phyloP scores from a whole-genome alignment of 2,329 filamentous ascomycete genomes.

The Cladobotryum mycophilum region DNA sequence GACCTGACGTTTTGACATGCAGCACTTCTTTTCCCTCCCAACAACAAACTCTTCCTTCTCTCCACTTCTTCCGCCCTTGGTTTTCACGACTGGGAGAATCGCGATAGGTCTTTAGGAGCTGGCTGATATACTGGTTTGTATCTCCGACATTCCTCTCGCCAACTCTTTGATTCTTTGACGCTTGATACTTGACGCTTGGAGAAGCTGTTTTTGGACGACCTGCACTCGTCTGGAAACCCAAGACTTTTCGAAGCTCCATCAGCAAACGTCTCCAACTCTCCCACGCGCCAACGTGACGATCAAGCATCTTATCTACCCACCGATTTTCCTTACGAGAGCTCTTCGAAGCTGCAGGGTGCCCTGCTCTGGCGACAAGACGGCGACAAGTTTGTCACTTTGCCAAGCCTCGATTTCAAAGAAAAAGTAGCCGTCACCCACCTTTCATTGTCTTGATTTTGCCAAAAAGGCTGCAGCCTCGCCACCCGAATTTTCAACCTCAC shows the following conservation, averaged over 20 bases:
- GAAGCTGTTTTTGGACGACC: constrained; percentile 34
- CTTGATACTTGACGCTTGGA: constrained; percentile 14
- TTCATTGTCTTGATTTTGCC: background rate
- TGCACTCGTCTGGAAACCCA: constrained; percentile 34
- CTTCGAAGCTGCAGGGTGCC: background rate
- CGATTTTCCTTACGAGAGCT: background rate
- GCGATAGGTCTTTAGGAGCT: constrained; percentile 1
- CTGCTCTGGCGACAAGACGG: background rate
- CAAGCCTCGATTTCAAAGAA: too few relatives aligned
- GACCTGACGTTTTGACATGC: constrained; percentile 32
- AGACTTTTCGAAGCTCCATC: constrained; percentile 7
- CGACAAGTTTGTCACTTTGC: background rate
- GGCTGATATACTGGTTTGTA: constrained; percentile 14
- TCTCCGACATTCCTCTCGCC: constrained; percentile 10
- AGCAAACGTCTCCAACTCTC: constrained; percentile 1
- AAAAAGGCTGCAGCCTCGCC: constrained; percentile 6
- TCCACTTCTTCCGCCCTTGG: constrained; percentile 8
- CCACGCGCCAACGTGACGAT: background rate
- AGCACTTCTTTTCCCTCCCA: constrained; percentile 15
- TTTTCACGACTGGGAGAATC: constrained; percentile 5
- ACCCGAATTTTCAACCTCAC: constrained; percentile 1
- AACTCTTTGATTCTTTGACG: constrained; percentile 2
- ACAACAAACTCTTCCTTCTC: constrained; percentile 12
- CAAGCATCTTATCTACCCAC: too few relatives aligned
- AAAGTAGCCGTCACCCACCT: background rate